A percentile compares a stretch with the other conserved stretches of the same genome.
Evolutionary conservation across 2,329 filamentous ascomycete genomes (phyloP).

Genomic region (Diaporthe citriasiana): DNA sequence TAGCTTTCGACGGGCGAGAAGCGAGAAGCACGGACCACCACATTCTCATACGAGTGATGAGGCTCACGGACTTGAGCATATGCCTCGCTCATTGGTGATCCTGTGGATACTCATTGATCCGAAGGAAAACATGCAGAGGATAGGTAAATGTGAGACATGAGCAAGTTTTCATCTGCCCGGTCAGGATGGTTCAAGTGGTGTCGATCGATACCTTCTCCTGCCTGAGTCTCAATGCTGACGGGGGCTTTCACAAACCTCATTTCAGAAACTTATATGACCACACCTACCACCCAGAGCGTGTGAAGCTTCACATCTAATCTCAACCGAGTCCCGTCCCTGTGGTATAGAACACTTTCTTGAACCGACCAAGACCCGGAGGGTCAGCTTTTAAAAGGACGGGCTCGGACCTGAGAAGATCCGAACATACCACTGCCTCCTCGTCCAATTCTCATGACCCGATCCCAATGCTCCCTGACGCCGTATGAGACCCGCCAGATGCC

Average conservation of each 20-base stretch:
- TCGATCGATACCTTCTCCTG: not conserved
- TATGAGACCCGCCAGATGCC: slow-evolving; percentile 32
- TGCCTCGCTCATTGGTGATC: not conserved
- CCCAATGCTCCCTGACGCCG: slow-evolving; percentile 41
- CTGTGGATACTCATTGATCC: no score
- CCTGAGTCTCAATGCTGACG: not conserved
- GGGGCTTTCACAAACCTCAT: not conserved
- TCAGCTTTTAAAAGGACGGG: no score
- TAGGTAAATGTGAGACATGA: not conserved
- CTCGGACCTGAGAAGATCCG: not conserved
- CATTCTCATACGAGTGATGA: slow-evolving; percentile 3
- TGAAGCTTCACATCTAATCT: not conserved
- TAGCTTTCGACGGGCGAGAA: slow-evolving; percentile 15
- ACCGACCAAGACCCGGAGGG: not conserved
- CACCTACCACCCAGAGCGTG: not conserved
- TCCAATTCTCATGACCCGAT: not conserved
- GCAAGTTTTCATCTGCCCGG: no score
- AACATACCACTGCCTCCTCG: not conserved
- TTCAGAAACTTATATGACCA: not conserved
- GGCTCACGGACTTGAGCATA: not conserved
- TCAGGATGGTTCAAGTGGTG: not conserved
- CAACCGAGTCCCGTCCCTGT: not conserved
- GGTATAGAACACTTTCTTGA: not conserved
- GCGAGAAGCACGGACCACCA: slow-evolving; percentile 38
- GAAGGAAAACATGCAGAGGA: not conserved